phyloP scores from a whole-genome alignment of 1,284 basidiomycete genomes.

The Ustilago vetiveriae region DNA sequence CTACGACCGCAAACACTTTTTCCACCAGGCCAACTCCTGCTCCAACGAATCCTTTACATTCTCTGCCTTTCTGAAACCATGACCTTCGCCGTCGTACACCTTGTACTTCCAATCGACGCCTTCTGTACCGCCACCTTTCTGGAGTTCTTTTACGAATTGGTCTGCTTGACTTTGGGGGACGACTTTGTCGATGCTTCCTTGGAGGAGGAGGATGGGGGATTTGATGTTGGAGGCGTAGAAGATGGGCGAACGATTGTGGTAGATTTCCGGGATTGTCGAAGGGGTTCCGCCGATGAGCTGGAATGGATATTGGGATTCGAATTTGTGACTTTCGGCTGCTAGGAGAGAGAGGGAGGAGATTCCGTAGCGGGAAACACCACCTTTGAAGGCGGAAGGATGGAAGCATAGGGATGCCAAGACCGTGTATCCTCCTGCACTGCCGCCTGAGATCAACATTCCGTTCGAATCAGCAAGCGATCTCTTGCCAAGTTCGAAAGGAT shows the following conservation, averaged over 20 bases:
- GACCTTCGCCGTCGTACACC: conserved; percentile 55
- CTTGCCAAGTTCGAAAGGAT: neutral
- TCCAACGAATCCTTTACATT: conserved; percentile 36
- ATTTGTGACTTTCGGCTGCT: conserved; percentile 74
- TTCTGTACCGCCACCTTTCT: conserved; percentile 20
- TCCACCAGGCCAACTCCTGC: conserved; percentile 32
- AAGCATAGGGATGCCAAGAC: conserved; percentile 70
- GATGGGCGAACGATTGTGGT: conserved; percentile 71
- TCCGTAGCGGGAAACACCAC: conserved; percentile 40
- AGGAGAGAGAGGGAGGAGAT: conserved; percentile 29
- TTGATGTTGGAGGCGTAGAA: conserved; percentile 71
- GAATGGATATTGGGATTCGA: conserved; percentile 72
- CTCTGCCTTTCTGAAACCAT: conserved; percentile 35
- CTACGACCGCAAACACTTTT: conserved; percentile 3
- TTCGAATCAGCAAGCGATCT: conserved; percentile 24
- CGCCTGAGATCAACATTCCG: conserved; percentile 41
- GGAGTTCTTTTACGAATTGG: conserved; percentile 50
- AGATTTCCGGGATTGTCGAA: conserved; percentile 70
- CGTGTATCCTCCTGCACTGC: conserved; percentile 74
- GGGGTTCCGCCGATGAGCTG: conserved; percentile 73
- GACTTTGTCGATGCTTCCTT: conserved; percentile 73
- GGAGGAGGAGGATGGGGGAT: conserved; percentile 72
- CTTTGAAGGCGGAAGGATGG: conserved; percentile 37
- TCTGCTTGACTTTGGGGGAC: conserved; percentile 74
- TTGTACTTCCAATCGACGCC: conserved; percentile 38